phyloP scores from a whole-genome alignment of 2,329 filamentous ascomycete species.

The Harringtonia aguacate region DNA sequence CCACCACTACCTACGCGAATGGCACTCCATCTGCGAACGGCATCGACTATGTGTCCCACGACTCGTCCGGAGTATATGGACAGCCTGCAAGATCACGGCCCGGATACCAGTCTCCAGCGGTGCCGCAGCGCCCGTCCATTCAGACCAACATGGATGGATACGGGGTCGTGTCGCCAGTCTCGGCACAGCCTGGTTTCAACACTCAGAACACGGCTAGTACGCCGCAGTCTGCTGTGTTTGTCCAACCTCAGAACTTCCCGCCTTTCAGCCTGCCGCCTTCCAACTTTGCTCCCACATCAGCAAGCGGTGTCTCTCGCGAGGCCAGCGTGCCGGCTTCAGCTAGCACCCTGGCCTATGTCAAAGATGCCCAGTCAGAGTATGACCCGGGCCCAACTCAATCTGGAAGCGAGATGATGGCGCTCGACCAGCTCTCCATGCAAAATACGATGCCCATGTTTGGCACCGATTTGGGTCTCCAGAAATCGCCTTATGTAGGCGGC shows the following conservation, averaged over 20 bases:
- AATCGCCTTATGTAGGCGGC: conserved; percentile 65
- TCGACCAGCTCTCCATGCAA: conserved; percentile 51
- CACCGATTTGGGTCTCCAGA: conserved; percentile 63
- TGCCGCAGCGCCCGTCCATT: conserved; percentile 32
- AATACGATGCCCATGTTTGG: conserved; percentile 81
- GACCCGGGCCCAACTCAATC: conserved; percentile 32
- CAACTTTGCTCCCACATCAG: conserved; percentile 36
- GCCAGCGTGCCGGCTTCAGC: conserved; percentile 9
- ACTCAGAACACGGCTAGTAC: conserved; percentile 32
- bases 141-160: conserved; percentile 39
- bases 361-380: conserved; percentile 31
- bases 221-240: conserved; percentile 38
- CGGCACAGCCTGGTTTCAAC: conserved; percentile 36
- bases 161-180: conserved; percentile 41
- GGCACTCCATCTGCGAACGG: conserved; percentile 19
- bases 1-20: conserved; percentile 25
- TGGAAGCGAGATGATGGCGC: conserved; percentile 44
- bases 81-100: conserved; percentile 13
- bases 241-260: conserved; percentile 50
- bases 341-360: conserved; percentile 20
- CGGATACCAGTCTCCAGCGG: conserved; percentile 29
- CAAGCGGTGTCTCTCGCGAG: conserved; percentile 22
- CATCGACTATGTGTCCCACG: conserved; percentile 33
- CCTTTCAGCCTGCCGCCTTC: conserved; percentile 53
- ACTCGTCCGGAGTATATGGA: conserved; percentile 19